Conservation (phyloP, 768 basidiomycete species). For the Chiua virens region DNA sequence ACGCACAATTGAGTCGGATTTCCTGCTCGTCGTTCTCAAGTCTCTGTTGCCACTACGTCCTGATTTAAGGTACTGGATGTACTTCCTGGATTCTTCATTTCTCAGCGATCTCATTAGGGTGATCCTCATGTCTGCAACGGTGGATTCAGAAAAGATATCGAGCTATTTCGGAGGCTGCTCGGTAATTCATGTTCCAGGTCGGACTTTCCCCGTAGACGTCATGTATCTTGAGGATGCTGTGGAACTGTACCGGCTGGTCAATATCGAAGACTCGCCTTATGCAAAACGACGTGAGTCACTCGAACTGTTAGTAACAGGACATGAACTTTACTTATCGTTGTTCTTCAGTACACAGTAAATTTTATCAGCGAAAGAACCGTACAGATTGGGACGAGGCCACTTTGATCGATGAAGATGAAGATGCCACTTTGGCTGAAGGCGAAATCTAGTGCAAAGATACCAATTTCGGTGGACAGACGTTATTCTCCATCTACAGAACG, state of each 20-base stretch:
- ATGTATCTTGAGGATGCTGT: constrained; percentile 90
- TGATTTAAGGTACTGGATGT: constrained; percentile 71
- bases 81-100: neutral
- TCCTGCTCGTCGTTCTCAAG: constrained; percentile 91
- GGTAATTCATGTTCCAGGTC: constrained; percentile 83
- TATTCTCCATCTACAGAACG: constrained; percentile 74
- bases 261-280: constrained; percentile 80
- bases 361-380: constrained; percentile 56
- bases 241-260: constrained; percentile 74
- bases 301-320: neutral
- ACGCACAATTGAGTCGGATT: constrained; percentile 95
- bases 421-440: constrained; percentile 38
- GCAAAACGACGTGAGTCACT: constrained; percentile 61
- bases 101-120: constrained; percentile 49
- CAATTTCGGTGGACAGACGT: constrained; percentile 67
- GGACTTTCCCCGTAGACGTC: constrained; percentile 90
- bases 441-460: constrained; percentile 15
- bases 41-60: constrained; percentile 72
- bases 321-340: neutral
- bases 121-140: constrained; percentile 94
- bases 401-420: constrained; percentile 62
- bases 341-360: constrained; percentile 58
- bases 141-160: constrained; percentile 90
- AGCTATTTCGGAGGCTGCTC: constrained; percentile 86
- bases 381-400: constrained; percentile 82